phyloP scores from a whole-genome alignment of 148 eudicot genomes.

The Vaccinium darrowii region DNA sequence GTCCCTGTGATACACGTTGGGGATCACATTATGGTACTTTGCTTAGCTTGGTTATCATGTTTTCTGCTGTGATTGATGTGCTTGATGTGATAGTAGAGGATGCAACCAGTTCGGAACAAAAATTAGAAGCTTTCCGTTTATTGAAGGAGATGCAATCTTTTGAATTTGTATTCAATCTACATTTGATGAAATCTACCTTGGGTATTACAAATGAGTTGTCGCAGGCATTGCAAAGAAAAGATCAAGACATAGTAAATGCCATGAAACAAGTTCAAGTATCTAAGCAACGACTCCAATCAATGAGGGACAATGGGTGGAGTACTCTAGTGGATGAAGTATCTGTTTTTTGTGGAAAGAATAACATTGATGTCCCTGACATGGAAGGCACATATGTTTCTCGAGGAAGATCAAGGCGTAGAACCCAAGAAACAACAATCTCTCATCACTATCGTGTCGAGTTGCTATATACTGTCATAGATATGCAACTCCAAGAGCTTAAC shows the following conservation, averaged over 20 bases:
- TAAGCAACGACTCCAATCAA: not conserved
- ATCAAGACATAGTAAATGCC: not conserved
- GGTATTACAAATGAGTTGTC: slow-evolving; percentile 8
- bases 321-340: not conserved
- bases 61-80: slow-evolving; percentile 15
- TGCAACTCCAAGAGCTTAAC: not conserved
- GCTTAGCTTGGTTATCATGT: slow-evolving; percentile 9
- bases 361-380: not conserved
- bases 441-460: not conserved
- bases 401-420: not conserved
- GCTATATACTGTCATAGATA: not conserved
- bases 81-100: slow-evolving; percentile 21
- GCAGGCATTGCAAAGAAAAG: not conserved
- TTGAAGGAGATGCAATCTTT: not conserved
- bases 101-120: not conserved
- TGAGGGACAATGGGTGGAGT: no score
- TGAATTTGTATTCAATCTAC: not conserved
- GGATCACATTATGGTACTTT: slow-evolving; percentile 25
- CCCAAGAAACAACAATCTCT: not conserved
- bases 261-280: not conserved
- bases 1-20: not conserved
- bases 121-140: not conserved
- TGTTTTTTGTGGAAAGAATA: not conserved
- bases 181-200: not conserved
- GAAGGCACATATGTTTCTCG: not conserved